Evolutionary conservation across 2,329 filamentous ascomycete genomes (phyloP), one percentile per base, ranked within the genome.

Genomic region (Colletotrichum sp.): DNA sequence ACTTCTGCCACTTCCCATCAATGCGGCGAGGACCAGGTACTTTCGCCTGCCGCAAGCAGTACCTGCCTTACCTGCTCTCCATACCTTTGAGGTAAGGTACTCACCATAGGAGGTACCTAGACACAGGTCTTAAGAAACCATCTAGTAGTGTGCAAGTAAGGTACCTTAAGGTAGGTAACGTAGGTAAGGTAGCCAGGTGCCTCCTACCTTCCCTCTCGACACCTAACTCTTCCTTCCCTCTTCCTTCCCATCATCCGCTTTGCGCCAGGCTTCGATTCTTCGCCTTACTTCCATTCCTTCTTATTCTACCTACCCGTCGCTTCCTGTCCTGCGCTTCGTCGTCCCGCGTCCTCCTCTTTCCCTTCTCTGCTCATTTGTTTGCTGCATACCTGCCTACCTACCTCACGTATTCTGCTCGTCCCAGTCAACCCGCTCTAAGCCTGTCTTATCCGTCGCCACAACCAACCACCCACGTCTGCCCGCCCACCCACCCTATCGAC

Each of bases 201-300:
- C 57, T 66, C n/a, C n/a, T 38, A 21, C 54, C 43, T 63, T 57
- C 34, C 61, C 62, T 74, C 66, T 63, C 65, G 57, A 27, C 54
- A 27, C 54, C 61, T 34, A n/a, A 43, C 59, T 36, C 59, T 62
- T 71, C 66, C 55, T 61, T 57, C 43, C 38, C 43, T 24, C 51
- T 47, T 59, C 51, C 38, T 24, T 27, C 38, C 51, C 66, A 76
- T 75, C 70, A 68, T 74, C 71, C 73, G 62, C 73, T 75, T 73
- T 70, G 71, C 73, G 58, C 71, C 70, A 51, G 65, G 62, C 70
- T 66, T 47, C 55, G 43, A 63, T 34, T 47, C n/a, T 21, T 75
- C 70, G 66, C 58, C 51, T 58, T 67, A 66, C 24, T 62, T 27
- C 54, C 43, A 55, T 43, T 66, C 24, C 68, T 62, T 66, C 74